These are phyloP conservation scores for Trichoderma simmonsii DNA, from an alignment of 2,329 filamentous ascomycete species.

Conservation along the genomic window DNA sequence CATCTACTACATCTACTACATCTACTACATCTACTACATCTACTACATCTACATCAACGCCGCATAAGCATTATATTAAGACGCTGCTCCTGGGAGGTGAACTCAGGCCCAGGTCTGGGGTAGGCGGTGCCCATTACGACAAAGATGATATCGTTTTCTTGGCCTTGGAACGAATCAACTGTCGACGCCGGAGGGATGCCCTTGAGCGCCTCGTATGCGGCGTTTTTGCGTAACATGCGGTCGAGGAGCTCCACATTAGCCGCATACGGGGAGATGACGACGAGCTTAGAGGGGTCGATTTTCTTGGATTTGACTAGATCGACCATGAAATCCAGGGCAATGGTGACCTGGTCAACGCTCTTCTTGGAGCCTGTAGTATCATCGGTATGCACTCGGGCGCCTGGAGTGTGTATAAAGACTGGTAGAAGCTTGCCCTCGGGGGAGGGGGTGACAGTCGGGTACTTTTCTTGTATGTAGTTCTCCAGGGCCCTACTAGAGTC, in stretches of 20 bases:
- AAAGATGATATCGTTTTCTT: conserved; percentile 24
- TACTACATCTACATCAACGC: conserved; percentile 18
- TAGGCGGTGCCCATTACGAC: conserved; percentile 23
- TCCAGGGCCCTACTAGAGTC: not conserved
- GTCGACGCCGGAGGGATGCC: conserved; percentile 18
- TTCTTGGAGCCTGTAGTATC: not conserved
- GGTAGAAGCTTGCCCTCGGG: not conserved
- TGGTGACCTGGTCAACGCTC: conserved; percentile 22
- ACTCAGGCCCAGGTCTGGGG: not conserved
- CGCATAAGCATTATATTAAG: conserved; percentile 24
- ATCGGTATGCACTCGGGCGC: not conserved
- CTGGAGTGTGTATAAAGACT: not conserved
- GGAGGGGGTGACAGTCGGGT: not conserved
- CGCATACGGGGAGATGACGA: conserved; percentile 22
- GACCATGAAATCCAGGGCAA: conserved; percentile 21
- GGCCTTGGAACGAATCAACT: conserved; percentile 26
- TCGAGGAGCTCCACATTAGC: conserved; percentile 20
- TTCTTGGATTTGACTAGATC: conserved; percentile 16
- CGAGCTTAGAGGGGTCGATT: conserved; percentile 17
- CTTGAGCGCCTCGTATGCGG: conserved; percentile 15
- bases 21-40: no score
- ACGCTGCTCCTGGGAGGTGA: not conserved
- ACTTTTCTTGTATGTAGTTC: not conserved
- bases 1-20: no score
- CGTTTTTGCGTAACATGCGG: not conserved